Evolutionary conservation across 164 flowering plant species (phyloP).

Genomic region (Vitis rupestris): DNA sequence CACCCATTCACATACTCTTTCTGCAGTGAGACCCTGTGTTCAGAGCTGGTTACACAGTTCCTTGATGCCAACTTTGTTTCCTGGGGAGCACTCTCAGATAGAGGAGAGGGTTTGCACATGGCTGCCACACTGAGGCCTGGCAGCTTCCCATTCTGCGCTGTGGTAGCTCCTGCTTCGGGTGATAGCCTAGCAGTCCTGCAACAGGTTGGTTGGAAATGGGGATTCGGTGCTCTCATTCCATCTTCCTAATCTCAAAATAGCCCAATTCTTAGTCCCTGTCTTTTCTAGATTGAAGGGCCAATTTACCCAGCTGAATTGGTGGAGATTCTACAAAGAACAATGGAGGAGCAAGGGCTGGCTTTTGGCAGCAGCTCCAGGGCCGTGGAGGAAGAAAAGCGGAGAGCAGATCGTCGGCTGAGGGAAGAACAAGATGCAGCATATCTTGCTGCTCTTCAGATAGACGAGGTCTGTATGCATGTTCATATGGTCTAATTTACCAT

Average conservation of each 20-base stretch:
- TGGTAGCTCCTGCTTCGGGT: conserved; percentile 53
- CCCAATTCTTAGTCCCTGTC: too few relatives aligned
- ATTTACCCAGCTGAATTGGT: conserved; percentile 61
- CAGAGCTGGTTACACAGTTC: conserved; percentile 64
- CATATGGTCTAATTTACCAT: neutral
- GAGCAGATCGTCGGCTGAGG: conserved; percentile 43
- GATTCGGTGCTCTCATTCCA: neutral
- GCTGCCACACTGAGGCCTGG: conserved; percentile 33
- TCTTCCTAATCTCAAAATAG: neutral
- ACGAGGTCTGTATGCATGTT: conserved; percentile 34
- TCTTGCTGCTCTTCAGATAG: conserved; percentile 53
- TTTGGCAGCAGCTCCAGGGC: conserved; percentile 30
- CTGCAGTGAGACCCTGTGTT: conserved; percentile 57
- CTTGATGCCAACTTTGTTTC: conserved; percentile 72
- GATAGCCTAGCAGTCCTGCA: conserved; percentile 52
- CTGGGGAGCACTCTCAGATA: conserved; percentile 59
- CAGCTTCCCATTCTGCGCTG: conserved; percentile 65
- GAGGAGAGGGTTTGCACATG: conserved; percentile 66
- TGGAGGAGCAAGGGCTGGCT: conserved; percentile 69
- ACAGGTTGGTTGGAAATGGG: conserved; percentile 41
- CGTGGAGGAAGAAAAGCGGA: conserved; percentile 33
- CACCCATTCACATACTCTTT: conserved; percentile 63
- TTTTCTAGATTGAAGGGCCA: conserved; percentile 68
- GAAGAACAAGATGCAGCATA: conserved; percentile 78
- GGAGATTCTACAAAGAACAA: conserved; percentile 61